These are phyloP conservation scores for Phytophthora hybrid DNA, from an alignment of 352 stramenopile genomes.

Conservation along the genomic window DNA sequence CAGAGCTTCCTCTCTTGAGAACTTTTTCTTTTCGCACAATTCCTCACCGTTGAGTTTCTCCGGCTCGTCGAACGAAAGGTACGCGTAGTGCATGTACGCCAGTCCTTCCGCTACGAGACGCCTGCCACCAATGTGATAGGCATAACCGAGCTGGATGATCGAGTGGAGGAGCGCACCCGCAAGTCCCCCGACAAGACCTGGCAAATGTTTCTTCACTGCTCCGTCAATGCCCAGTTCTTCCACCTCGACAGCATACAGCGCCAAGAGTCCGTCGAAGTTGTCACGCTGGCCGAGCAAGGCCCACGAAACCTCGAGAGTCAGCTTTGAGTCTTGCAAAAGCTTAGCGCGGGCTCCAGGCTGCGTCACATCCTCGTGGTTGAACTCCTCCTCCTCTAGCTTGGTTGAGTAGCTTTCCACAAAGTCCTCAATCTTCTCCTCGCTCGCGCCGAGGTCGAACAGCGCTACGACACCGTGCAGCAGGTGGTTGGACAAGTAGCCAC, in stretches of 20 bases:
- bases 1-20: conserved; percentile 35
- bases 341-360: conserved; percentile 18
- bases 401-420: conserved; percentile 39
- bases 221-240: conserved; percentile 37
- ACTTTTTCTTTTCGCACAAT: conserved; percentile 21
- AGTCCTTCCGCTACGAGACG: conserved; percentile 50
- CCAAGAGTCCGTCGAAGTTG: conserved; percentile 43
- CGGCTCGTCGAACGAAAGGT: conserved; percentile 48
- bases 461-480: conserved; percentile 49
- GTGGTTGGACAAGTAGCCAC: conserved; percentile 46
- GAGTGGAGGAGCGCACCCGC: conserved; percentile 49
- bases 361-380: conserved; percentile 25
- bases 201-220: conserved; percentile 46
- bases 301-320: conserved; percentile 34
- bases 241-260: conserved; percentile 41
- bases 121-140: conserved; percentile 46
- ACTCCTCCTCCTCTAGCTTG: conserved; percentile 36
- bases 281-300: conserved; percentile 41
- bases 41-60: conserved; percentile 19
- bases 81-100: conserved; percentile 49
- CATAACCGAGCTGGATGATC: conserved; percentile 53
- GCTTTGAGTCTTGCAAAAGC: conserved; percentile 17
- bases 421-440: conserved; percentile 39
- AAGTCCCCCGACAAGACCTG: conserved; percentile 43
- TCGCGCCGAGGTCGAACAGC: conserved; percentile 40